Evolutionary conservation across 768 basidiomycete species (phyloP).

Genomic region (Boletus barrowsii): DNA sequence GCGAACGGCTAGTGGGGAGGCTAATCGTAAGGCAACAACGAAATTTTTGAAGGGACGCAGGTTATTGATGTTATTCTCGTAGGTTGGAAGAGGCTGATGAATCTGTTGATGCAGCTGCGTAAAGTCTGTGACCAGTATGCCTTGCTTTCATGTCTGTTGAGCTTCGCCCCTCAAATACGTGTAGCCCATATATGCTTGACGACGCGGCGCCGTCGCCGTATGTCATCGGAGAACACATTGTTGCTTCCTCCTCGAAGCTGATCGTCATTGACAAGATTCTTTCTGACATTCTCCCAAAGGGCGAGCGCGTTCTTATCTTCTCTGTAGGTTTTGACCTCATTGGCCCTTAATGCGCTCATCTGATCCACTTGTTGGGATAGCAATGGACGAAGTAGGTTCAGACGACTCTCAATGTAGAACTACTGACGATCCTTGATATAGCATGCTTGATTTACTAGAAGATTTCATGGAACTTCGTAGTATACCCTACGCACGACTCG

Average conservation of each 20-base stretch:
- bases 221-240: conserved; percentile 51
- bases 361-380: conserved; percentile 29
- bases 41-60: neutral
- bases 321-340: conserved; percentile 40
- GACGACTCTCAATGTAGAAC: neutral
- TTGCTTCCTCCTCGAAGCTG: conserved; percentile 55
- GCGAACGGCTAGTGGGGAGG: conserved; percentile 26
- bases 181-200: conserved; percentile 51
- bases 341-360: neutral
- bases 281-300: conserved; percentile 52
- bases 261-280: conserved; percentile 59
- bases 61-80: neutral
- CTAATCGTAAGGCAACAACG: conserved; percentile 25
- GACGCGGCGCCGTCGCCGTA: conserved; percentile 50
- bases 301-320: conserved; percentile 66
- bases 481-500: conserved; percentile 59
- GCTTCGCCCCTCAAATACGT: conserved; percentile 3
- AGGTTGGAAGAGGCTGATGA: conserved; percentile 60
- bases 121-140: conserved; percentile 68
- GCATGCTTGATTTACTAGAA: conserved; percentile 68
- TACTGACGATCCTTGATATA: conserved; percentile 20
- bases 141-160: neutral
- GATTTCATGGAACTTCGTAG: conserved; percentile 61
- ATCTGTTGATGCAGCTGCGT: conserved; percentile 68
- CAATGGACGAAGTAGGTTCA: conserved; percentile 53